These are phyloP conservation scores for Phytophthora tubulina DNA, from an alignment of 352 stramenopile species.

Conservation along the genomic window DNA sequence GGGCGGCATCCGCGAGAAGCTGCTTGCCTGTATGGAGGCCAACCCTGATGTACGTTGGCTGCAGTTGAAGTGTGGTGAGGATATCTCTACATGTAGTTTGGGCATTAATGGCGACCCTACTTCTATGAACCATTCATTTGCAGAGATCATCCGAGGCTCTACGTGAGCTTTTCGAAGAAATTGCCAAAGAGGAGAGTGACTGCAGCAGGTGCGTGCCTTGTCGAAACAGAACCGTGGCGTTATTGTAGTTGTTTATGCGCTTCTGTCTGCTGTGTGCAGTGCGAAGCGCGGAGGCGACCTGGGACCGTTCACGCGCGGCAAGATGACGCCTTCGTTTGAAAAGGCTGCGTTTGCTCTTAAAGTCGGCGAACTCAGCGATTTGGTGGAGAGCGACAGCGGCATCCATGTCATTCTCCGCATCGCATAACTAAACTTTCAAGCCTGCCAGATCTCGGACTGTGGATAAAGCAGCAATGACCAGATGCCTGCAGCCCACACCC, in stretches of 20 bases:
- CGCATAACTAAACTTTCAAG: slow-evolving; percentile 52
- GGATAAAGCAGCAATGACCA: slow-evolving; percentile 22
- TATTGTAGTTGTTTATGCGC: not conserved
- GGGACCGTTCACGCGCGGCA: slow-evolving; percentile 87
- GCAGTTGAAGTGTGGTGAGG: not conserved
- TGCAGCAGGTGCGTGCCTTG: slow-evolving; percentile 78
- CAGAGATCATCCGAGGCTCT: slow-evolving; percentile 50
- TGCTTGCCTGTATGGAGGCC: slow-evolving; percentile 75
- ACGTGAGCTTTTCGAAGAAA: slow-evolving; percentile 84
- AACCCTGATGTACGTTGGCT: slow-evolving; percentile 60
- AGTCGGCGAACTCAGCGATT: slow-evolving; percentile 93
- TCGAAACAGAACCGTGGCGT: not conserved
- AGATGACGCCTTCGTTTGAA: slow-evolving; percentile 95
- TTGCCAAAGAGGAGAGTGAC: slow-evolving; percentile 90
- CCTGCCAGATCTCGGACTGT: slow-evolving; percentile 7
- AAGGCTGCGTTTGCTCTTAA: slow-evolving; percentile 92
- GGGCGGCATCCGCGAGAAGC: slow-evolving; percentile 83
- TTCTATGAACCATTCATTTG: not conserved
- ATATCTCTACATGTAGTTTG: not conserved
- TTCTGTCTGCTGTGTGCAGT: slow-evolving; percentile 39
- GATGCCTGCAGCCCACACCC: slow-evolving; percentile 9
- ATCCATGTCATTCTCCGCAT: slow-evolving; percentile 97
- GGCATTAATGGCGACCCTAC: not conserved
- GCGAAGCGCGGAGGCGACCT: slow-evolving; percentile 93
- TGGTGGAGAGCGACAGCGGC: slow-evolving; percentile 96